Evolutionary conservation across 768 basidiomycete species (phyloP), one percentile per base, ranked within the genome.

Genomic region (Tylopilus sp.): DNA sequence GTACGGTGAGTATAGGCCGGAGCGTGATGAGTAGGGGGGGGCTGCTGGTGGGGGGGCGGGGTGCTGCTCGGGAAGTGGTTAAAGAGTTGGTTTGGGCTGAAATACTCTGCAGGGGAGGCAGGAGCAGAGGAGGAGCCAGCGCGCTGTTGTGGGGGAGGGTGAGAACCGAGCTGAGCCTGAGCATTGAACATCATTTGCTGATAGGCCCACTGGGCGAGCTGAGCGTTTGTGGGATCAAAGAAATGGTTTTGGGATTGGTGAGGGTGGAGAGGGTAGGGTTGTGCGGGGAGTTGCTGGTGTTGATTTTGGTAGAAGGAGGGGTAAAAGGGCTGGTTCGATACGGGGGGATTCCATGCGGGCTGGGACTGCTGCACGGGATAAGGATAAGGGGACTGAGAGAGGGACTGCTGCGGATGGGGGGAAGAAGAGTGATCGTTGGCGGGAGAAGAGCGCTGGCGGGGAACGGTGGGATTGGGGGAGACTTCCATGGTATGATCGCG

Each of bases 161-260:
- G 70, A 23, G 71, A 67, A 45, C 76, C 76, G 61, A 76, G 68
- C 56, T 66, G 65, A 9, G 65, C 64, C 58, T 80, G 74, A n/a
- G 75, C 71, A 80, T 42, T 83, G 83, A 82, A 86, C 83, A 92
- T 83, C 89, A 91, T 91, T 63, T 91, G 89, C 70, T 91, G 89
- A 71, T 92, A 92, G 33, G 89, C 87, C 89, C 90, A 92, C 67
- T 88, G 87, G 3, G 88, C 85, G 50, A 83, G 81, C 50, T 89
- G 80, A 57, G 86, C 86, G 47, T 86, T 86, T 57, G 80, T 70
- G 13, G 85, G 86, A 69, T 91, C 87, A 61, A 83, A 89, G 66
- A 81, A 89, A n/a, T 78, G 77, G 57, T 74, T 68, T 59, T 79
- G 84, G 15, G 70, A 66, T 41, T 74, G 78, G 43, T 58, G 56